Evolutionary conservation across 2,329 filamentous ascomycete species (phyloP).

Genomic region (Basipetospora sp.): DNA sequence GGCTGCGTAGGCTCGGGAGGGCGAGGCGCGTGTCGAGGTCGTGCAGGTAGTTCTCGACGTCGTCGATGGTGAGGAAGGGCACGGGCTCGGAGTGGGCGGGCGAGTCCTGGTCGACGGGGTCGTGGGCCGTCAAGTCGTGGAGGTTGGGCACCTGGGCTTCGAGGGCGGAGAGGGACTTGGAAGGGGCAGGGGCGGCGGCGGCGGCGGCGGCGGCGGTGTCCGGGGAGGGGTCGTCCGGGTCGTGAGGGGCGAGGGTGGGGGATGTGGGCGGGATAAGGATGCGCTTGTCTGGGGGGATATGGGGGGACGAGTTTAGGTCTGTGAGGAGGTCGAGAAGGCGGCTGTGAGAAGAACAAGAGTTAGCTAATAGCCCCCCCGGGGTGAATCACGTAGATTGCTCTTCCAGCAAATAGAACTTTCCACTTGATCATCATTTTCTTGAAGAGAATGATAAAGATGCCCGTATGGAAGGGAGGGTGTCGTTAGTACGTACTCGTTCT

Average conservation of each 20-base stretch:
- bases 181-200: slow-evolving; percentile 20
- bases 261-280: slow-evolving; percentile 37
- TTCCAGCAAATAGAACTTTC: no score
- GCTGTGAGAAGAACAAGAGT: slow-evolving; percentile 32
- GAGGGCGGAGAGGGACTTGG: slow-evolving; percentile 36
- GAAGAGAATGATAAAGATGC: no score
- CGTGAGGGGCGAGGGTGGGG: neutral
- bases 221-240: slow-evolving; percentile 23
- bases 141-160: slow-evolving; percentile 37
- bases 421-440: no score
- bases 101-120: slow-evolving; percentile 33
- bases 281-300: slow-evolving; percentile 60
- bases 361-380: no score
- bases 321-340: slow-evolving; percentile 77
- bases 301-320: slow-evolving; percentile 72
- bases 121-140: slow-evolving; percentile 25
- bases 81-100: slow-evolving; percentile 43
- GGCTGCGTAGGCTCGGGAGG: slow-evolving; percentile 28
- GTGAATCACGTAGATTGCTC: no score
- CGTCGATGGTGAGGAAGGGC: slow-evolving; percentile 52
- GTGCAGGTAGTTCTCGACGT: slow-evolving; percentile 60
- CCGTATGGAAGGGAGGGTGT: slow-evolving; percentile 1
- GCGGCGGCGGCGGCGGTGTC: slow-evolving; percentile 9
- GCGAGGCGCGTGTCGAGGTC: slow-evolving; percentile 42
- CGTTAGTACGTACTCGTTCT: slow-evolving; percentile 68